Conservation (phyloP, 352 stramenopile species). For the Pythium scleroteichum region DNA sequence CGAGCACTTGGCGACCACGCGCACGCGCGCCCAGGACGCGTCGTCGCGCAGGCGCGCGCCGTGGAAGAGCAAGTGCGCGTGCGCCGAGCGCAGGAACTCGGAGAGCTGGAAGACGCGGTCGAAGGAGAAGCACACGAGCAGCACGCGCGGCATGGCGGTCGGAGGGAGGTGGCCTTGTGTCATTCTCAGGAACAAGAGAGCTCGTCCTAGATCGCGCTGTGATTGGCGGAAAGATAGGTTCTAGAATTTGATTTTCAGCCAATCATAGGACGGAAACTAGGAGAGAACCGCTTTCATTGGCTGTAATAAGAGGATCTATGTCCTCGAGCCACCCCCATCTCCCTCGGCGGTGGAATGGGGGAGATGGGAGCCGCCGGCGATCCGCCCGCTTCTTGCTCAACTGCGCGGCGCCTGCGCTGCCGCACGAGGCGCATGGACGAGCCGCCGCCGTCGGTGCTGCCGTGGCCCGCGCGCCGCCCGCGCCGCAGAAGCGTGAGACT, state of each 20-base stretch:
- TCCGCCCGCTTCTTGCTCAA: neutral
- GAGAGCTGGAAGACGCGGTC: conserved; percentile 63
- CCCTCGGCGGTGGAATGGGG: neutral
- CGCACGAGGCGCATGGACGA: neutral
- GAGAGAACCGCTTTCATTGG: too few relatives aligned
- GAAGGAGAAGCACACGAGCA: conserved; percentile 67
- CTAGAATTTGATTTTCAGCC: too few relatives aligned
- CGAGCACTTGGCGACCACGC: conserved; percentile 43
- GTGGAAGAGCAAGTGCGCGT: conserved; percentile 33
- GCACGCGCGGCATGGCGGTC: conserved; percentile 31
- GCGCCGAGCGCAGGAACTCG: conserved; percentile 54
- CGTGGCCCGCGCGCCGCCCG: neutral
- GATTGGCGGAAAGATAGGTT: too few relatives aligned
- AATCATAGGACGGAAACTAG: too few relatives aligned
- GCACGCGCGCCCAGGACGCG: conserved; percentile 29
- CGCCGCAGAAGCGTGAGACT: too few relatives aligned
- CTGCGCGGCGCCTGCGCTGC: neutral
- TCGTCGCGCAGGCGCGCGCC: conserved; percentile 28
- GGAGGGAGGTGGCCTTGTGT: neutral
- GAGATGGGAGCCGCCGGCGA: neutral
- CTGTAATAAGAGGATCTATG: neutral
- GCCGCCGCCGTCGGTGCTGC: neutral
- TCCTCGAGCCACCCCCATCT: neutral
- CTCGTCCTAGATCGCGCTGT: neutral
- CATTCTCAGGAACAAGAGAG: neutral